These are phyloP conservation scores for Lotus japonicus DNA, from an alignment of 306 rosid genomes.

Conservation along the genomic window DNA sequence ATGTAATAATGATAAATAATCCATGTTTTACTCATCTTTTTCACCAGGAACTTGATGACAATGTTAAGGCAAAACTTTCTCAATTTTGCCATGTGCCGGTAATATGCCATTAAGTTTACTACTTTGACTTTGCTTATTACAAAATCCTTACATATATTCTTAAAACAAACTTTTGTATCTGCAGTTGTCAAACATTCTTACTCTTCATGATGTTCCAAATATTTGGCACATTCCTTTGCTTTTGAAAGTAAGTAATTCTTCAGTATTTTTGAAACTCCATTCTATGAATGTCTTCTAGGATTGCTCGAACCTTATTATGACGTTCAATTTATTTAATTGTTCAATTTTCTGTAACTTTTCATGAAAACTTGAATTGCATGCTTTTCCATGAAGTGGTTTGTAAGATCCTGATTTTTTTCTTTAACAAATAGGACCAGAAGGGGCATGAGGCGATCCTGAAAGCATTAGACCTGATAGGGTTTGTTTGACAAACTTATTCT, in stretches of 20 bases:
- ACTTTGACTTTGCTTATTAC: slow-evolving; percentile 6
- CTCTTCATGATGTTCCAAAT: slow-evolving; percentile 92
- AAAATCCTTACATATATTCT: background rate
- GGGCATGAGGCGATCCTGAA: slow-evolving; percentile 87
- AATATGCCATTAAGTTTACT: slow-evolving; percentile 18
- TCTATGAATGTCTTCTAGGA: background rate
- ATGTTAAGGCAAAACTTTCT: slow-evolving; percentile 68
- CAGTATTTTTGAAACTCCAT: background rate
- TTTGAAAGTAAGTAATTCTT: slow-evolving; percentile 52
- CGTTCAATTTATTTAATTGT: background rate
- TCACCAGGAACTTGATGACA: slow-evolving; percentile 68
- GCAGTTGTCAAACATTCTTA: slow-evolving; percentile 70
- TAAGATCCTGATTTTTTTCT: slow-evolving; percentile 20
- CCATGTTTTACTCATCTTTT: slow-evolving; percentile 11
- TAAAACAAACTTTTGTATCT: slow-evolving; percentile 13
- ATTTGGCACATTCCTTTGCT: slow-evolving; percentile 96
- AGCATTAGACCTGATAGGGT: slow-evolving; percentile 66
- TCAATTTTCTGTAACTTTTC: background rate
- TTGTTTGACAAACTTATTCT: slow-evolving; percentile 34
- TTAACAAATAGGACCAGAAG: slow-evolving; percentile 63
- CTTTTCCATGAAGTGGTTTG: background rate
- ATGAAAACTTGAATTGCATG: background rate
- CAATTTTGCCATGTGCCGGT: slow-evolving; percentile 98
- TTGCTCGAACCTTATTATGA: background rate
- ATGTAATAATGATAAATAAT: slow-evolving; percentile 5